Evolutionary conservation across 73 alveolate species (phyloP), one percentile per base, ranked within the genome.

Genomic region (Uronychia binucleata): DNA sequence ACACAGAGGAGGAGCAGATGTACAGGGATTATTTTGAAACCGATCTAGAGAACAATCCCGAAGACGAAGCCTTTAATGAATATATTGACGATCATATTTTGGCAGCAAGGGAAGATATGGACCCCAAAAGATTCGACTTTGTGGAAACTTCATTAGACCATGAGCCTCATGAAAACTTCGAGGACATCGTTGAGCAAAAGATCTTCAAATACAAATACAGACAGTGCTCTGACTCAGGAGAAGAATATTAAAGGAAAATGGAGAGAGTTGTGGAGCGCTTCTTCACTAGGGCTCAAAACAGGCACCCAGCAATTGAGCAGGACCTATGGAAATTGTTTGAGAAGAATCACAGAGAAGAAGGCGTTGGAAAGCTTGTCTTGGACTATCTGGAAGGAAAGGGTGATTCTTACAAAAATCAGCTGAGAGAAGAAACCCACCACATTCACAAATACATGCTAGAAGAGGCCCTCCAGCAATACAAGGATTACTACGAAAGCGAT

Each of bases 401-500:
- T n/a, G 88, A 46, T 31, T 8, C 27, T 25, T 28, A 59, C 0
- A 57, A 30, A 27, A 77, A 82, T 28, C 77, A 34, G 31, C 32
- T 33, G 31, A 29, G 29, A 30, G 59, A 58, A 25, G 80, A 88
- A 28, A 83, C 94, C 0, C 57, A 87, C 31, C 85, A 81, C n/a
- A 35, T 88, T 92, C 77, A 95, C 85, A 84, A 88, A 26, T 82
- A 79, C 87, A 35, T 94, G 86, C 46, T 91, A 46, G 79, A 83
- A 28, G 95, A 92, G 77, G 58, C 95, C 26, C 85, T 92, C 60
- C 78, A 91, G 80, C 85, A 86, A 75, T 95, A 95, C 82, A 84
- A 82, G 67, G 99, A 95, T 79, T 95, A 95, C 90, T 95, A 85
- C 80, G 97, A 95, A 85, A 85, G 93, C 77, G 99, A 95, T 83